phyloP scores from a whole-genome alignment of 805 yeast genomes.

The Cyberlindnera amylophila region DNA sequence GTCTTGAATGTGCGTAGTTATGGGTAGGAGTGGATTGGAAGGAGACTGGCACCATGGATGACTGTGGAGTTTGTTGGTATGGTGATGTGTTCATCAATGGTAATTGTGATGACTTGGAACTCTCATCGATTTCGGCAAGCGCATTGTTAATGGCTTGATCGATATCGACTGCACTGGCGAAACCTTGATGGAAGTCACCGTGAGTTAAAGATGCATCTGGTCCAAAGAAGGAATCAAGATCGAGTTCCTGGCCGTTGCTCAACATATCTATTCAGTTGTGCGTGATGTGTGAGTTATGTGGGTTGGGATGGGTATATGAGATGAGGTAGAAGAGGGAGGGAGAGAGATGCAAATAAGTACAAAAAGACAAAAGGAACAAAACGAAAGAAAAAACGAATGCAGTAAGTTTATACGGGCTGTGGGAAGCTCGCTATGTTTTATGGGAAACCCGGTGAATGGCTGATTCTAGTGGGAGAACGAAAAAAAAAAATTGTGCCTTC shows the following conservation, averaged over 20 bases:
- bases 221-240: constrained; percentile 12
- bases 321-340: background rate
- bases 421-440: too few relatives aligned
- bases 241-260: constrained; percentile 11
- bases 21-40: too few relatives aligned
- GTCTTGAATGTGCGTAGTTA: background rate
- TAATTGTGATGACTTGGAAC: constrained; percentile 1
- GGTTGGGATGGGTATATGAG: background rate
- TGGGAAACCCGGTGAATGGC: too few relatives aligned
- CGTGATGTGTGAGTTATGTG: background rate
- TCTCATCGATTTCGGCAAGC: constrained; percentile 13
- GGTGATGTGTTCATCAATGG: background rate
- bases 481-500: background rate
- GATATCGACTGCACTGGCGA: constrained; percentile 6
- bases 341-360: background rate
- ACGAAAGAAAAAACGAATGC: background rate
- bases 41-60: background rate
- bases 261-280: constrained; percentile 3
- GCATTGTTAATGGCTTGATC: constrained; percentile 16
- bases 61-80: background rate
- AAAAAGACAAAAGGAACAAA: background rate
- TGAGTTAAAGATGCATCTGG: background rate
- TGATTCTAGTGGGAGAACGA: background rate
- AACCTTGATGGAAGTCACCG: background rate
- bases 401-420: background rate